Evolutionary conservation across 148 eudicot genomes (phyloP).

Genomic region (Fagopyrum esculentum): DNA sequence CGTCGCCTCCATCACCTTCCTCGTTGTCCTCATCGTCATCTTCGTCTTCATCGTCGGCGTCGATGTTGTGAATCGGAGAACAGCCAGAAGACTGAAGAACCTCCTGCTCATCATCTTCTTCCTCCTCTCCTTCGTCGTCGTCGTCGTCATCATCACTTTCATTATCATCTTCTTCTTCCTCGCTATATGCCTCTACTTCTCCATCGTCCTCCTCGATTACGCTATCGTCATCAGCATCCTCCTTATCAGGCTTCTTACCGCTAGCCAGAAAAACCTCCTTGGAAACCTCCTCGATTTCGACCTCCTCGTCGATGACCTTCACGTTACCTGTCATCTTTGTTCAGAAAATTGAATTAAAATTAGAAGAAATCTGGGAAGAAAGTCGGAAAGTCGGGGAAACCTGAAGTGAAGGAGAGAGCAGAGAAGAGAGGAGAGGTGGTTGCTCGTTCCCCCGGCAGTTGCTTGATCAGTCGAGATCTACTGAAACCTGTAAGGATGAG

Average conservation of each 20-base stretch:
- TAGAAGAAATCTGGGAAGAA: not conserved
- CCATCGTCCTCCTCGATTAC: not conserved
- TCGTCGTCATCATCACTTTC: constrained; percentile 24
- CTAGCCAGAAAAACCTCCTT: not conserved
- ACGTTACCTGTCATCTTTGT: constrained; percentile 14
- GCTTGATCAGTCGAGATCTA: constrained; percentile 27
- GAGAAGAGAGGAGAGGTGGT: constrained; percentile 18
- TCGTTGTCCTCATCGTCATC: constrained; percentile 43
- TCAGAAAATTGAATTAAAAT: constrained; percentile 7
- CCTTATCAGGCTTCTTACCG: constrained; percentile 21
- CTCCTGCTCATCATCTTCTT: constrained; percentile 31
- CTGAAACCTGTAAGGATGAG: constrained; percentile 23
- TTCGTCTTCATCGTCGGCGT: constrained; percentile 41
- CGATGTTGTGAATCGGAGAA: constrained; percentile 32
- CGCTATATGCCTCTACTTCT: constrained; percentile 14
- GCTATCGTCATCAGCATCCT: constrained; percentile 15
- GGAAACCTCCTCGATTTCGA: constrained; percentile 22
- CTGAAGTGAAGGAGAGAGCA: constrained; percentile 22
- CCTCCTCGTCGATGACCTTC: constrained; percentile 29
- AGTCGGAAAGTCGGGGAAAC: constrained; percentile 13
- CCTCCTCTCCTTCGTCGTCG: constrained; percentile 32
- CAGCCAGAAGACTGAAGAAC: constrained; percentile 33
- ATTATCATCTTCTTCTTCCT: constrained; percentile 23
- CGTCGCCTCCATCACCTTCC: constrained; percentile 42
- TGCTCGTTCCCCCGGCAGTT: constrained; percentile 26